Conservation (phyloP, 108 stramenopile species). For the Poteriospumella lacustris region DNA sequence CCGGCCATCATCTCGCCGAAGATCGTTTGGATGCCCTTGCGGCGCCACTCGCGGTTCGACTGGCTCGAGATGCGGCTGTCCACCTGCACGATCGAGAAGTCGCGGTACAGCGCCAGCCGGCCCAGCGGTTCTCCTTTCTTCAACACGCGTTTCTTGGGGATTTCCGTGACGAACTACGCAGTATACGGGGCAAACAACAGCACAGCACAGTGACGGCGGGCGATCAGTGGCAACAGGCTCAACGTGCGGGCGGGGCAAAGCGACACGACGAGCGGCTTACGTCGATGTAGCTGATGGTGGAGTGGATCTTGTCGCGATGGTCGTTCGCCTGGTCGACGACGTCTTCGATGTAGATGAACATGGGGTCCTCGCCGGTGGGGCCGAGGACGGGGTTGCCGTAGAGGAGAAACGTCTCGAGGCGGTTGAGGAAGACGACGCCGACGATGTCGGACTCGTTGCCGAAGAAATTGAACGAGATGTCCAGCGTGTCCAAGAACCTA, state of each 20-base stretch:
- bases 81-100: conserved; percentile 23
- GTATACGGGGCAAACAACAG: not conserved
- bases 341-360: not conserved
- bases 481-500: conserved; percentile 36
- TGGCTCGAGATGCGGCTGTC: not conserved
- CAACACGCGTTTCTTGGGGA: not conserved
- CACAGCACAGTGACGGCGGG: too few relatives aligned
- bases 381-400: conserved; percentile 55
- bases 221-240: not conserved
- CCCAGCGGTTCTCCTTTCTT: not conserved
- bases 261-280: not conserved
- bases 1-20: conserved; percentile 4
- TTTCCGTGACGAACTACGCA: conserved; percentile 27
- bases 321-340: not conserved
- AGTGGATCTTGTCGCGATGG: not conserved
- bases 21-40: not conserved
- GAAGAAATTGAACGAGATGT: conserved; percentile 50
- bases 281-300: too few relatives aligned
- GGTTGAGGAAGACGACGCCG: conserved; percentile 28
- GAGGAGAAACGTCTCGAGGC: conserved; percentile 36
- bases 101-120: not conserved
- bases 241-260: too few relatives aligned
- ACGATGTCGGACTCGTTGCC: conserved; percentile 36
- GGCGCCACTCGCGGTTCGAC: not conserved
- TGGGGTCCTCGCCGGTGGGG: conserved; percentile 44